Percentiles rank a stretch among this genome's conserved stretches.
These are phyloP conservation scores for Ophiostoma montium DNA, from an alignment of 2,329 filamentous ascomycete species.

Conservation along the genomic window DNA sequence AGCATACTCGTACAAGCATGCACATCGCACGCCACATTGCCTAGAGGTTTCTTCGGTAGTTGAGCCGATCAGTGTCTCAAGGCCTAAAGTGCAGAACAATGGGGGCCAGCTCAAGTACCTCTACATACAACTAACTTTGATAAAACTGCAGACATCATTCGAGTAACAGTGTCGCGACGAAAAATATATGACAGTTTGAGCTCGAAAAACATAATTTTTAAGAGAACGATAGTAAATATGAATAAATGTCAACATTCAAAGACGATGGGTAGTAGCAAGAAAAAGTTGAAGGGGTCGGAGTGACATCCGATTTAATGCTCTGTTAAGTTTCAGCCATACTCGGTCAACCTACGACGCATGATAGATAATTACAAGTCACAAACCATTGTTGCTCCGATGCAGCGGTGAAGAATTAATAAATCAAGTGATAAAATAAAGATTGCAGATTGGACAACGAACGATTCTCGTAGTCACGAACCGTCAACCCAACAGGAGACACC, in stretches of 20 bases:
- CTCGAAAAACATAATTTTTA: too few species aligned
- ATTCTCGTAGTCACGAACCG: neutral
- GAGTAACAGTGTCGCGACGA: too few species aligned
- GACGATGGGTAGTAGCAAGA: neutral
- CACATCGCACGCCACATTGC: too few species aligned
- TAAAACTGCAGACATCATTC: too few species aligned
- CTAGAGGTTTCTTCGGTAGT: too few species aligned
- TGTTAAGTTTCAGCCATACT: neutral
- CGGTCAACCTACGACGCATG: neutral
- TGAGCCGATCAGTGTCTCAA: constrained; percentile 1
- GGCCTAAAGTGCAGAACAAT: too few species aligned
- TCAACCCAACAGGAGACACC: neutral
- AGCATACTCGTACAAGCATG: too few species aligned
- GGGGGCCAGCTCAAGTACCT: too few species aligned
- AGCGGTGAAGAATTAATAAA: neutral
- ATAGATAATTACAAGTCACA: neutral
- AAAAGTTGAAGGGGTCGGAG: neutral
- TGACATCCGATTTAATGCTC: too few species aligned
- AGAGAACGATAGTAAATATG: neutral
- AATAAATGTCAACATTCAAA: neutral
- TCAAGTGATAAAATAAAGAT: neutral
- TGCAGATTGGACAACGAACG: neutral
- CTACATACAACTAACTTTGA: too few species aligned
- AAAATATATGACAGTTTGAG: too few species aligned
- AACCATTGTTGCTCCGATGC: neutral